Evolutionary conservation across 2,329 filamentous ascomycete genomes (phyloP), one percentile per base, ranked within the genome.

Genomic region (Pleomassaria siparia): DNA sequence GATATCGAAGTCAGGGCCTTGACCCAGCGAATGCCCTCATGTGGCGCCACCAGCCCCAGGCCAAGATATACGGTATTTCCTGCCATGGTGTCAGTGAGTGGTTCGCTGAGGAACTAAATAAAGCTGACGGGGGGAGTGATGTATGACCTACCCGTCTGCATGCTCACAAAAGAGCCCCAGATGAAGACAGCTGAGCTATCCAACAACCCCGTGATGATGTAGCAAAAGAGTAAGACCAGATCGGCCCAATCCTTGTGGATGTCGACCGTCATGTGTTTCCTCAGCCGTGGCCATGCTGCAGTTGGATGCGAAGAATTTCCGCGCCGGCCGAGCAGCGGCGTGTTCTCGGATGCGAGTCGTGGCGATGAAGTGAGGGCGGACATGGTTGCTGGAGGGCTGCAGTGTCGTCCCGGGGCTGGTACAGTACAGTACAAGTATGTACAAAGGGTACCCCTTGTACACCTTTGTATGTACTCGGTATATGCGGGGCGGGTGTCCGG

Each of bases 81-180:
- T 72, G 29, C 24, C 13, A 28, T 4, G 16, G 30, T 25, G 49
- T 66, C 22, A 66, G 50, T 47, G 9, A 10, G 9, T 16, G 80
- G 28, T 16, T 83, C 40, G 35, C 15, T 28, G 35, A 2, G 37
- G 25, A 8, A n/a, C n/a, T n/a, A n/a, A n/a, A 32, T 7, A 24
- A 12, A 32, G 12, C 25, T 21, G 32, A n/a, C 15, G n/a, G 30
- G n/a, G n/a, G n/a, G n/a, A n/a, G n/a, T 8, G 16, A 41, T 8
- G 15, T 25, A 30, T 43, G 25, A 70, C 74, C 54, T 61, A 82
- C 87, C 87, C 25, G 88, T 91, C 64, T 91, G 88, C 88, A 91
- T 91, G 59, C 85, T 88, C 32, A 90, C 87, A 59, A 92, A 92
- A 2, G 85, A 85, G 11, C 87, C 86, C 85, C 87, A 91, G 33